These are phyloP conservation scores for Amanita rimosa DNA, from an alignment of 768 basidiomycete genomes.

Conservation along the genomic window DNA sequence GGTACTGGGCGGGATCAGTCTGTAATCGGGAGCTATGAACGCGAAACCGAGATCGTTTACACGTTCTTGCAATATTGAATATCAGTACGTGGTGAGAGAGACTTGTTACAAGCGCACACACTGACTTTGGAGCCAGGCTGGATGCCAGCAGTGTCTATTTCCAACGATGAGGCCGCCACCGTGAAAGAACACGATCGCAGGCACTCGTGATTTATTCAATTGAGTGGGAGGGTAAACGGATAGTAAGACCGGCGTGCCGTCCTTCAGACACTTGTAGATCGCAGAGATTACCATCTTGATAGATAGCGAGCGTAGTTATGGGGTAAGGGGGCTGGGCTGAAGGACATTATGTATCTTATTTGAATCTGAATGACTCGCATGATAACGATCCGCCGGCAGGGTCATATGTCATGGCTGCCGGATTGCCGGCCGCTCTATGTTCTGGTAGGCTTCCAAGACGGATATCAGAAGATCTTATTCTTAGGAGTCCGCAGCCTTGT, in stretches of 20 bases:
- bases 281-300: background rate
- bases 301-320: too few relatives aligned
- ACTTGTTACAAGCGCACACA: too few relatives aligned
- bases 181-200: constrained; percentile 33
- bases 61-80: constrained; percentile 27
- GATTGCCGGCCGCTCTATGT: too few relatives aligned
- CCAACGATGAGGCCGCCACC: constrained; percentile 55
- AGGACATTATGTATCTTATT: too few relatives aligned
- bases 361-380: too few relatives aligned
- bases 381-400: too few relatives aligned
- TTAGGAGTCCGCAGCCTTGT: too few relatives aligned
- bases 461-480: too few relatives aligned
- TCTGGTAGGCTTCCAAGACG: too few relatives aligned
- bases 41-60: constrained; percentile 33
- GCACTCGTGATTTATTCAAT: constrained; percentile 7
- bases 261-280: background rate
- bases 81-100: background rate
- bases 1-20: constrained; percentile 41
- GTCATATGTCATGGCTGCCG: too few relatives aligned
- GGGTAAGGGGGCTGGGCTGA: too few relatives aligned
- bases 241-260: background rate
- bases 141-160: constrained; percentile 50
- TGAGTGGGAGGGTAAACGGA: constrained; percentile 3
- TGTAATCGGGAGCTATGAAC: constrained; percentile 56
- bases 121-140: constrained; percentile 50